Evolutionary conservation across 352 stramenopile genomes (phyloP), one percentile per base, ranked within the genome.

Genomic region (Hyaloperonospora arabidopsidis): DNA sequence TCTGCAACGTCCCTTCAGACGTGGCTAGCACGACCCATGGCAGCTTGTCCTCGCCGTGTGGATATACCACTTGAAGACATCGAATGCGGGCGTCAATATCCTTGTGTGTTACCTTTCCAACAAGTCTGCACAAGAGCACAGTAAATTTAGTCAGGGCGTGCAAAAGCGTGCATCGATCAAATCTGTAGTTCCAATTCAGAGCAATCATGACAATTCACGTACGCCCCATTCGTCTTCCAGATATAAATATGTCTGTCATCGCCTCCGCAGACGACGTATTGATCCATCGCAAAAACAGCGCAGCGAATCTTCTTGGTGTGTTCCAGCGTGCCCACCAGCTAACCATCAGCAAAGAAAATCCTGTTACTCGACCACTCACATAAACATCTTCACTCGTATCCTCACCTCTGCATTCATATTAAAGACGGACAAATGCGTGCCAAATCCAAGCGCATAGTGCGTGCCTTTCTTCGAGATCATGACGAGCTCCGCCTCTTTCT

Each of bases 191-290:
- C 15, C 38, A 2, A 21, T 21, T 17, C 5, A 21, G 15, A 44
- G 19, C 13, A 2, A 19, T 15, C n/a, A 4, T 15, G 35, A 11
- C n/a, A 25, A 8, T 61, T 4, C 34, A 83, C 74, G 55, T 72
- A 91, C 78, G 63, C 74, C 70, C 82, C 83, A 43, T 74, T 65
- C 45, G 62, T 73, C 61, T 85, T 79, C 79, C 83, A 89, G 23
- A 93, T 68, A 74, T 86, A 87, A 79, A 93, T 80, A 68, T 76
- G 59, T 56, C 86, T 82, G 63, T 93, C 84, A 28, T 90, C 83
- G 5, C 79, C 79, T 28, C 75, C 83, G 45, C 77, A 89, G 22
- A 91, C 79, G 18, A 93, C 56, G 34, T 84, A 83, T 13, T 89
- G 68, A 52, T 89, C 80, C 15, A 73, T 86, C 2, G 74, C 79